Evolutionary conservation across 345 rosid species (phyloP).

Genomic region (Alliaria petiolata): DNA sequence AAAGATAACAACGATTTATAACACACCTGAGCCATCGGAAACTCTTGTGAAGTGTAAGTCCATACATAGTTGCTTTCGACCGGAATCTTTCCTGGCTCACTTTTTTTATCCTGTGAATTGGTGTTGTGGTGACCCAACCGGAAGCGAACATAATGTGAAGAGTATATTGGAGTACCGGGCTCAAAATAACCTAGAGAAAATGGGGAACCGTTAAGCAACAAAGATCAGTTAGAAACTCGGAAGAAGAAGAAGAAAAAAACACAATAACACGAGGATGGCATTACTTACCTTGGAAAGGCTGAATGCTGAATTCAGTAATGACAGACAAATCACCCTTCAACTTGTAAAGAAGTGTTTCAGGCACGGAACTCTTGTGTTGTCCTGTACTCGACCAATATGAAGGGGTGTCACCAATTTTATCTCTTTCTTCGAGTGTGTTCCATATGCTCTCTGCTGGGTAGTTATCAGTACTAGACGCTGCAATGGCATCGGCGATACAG

Average conservation of each 20-base stretch:
- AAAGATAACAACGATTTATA: neutral
- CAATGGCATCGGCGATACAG: slow-evolving; percentile 57
- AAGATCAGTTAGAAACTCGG: neutral
- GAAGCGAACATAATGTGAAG: slow-evolving; percentile 69
- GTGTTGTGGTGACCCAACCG: slow-evolving; percentile 54
- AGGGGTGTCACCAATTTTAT: slow-evolving; percentile 42
- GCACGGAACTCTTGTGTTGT: slow-evolving; percentile 55
- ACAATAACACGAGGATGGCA: neutral
- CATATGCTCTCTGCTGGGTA: slow-evolving; percentile 70
- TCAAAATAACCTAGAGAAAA: slow-evolving; percentile 72
- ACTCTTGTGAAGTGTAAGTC: slow-evolving; percentile 85
- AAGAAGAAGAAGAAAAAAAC: neutral
- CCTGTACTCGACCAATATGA: slow-evolving; percentile 98
- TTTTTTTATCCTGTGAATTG: slow-evolving; percentile 24
- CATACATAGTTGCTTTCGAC: slow-evolving; percentile 49
- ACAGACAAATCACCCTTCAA: slow-evolving; percentile 63
- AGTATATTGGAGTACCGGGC: slow-evolving; percentile 67
- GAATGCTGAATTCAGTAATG: slow-evolving; percentile 63
- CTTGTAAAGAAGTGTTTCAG: slow-evolving; percentile 79
- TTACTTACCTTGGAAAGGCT: slow-evolving; percentile 75
- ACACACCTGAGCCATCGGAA: slow-evolving; percentile 89
- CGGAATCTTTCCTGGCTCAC: slow-evolving; percentile 30
- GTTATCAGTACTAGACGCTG: slow-evolving; percentile 93
- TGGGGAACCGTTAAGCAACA: slow-evolving; percentile 17
- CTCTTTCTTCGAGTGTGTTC: slow-evolving; percentile 62